These are phyloP conservation scores for Hirsutella rhossiliensis DNA, from an alignment of 2,329 filamentous ascomycete genomes.

Conservation along the genomic window DNA sequence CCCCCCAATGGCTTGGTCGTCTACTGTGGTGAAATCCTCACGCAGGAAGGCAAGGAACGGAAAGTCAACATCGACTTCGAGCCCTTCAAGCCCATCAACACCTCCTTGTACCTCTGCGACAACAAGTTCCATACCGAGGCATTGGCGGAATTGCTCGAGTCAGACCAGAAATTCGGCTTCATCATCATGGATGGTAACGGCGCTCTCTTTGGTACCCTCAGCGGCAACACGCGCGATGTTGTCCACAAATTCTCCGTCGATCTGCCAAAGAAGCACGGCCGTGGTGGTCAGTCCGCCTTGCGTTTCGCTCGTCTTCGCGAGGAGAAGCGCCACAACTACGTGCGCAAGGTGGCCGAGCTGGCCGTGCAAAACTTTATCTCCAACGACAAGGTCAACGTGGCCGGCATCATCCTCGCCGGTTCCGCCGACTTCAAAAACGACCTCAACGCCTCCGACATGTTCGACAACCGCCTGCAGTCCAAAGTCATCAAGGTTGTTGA, in stretches of 20 bases:
- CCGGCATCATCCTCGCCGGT: conserved; percentile 87
- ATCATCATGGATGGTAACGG: conserved; percentile 99
- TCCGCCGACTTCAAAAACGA: conserved; percentile 99
- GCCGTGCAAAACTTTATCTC: conserved; percentile 99
- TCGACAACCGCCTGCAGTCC: conserved; percentile 76
- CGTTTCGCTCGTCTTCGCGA: conserved; percentile 99
- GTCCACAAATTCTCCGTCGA: conserved; percentile 98
- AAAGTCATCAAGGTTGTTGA: conserved; percentile 99
- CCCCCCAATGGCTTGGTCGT: conserved; percentile 95
- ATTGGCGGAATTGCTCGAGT: conserved; percentile 90
- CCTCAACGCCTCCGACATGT: conserved; percentile 93
- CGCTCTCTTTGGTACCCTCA: conserved; percentile 89
- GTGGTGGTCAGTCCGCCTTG: conserved; percentile 98
- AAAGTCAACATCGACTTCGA: conserved; percentile 99
- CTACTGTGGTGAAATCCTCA: conserved; percentile 99
- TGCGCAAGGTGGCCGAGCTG: conserved; percentile 94
- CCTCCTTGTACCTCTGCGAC: conserved; percentile 96
- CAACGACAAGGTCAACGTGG: conserved; percentile 95
- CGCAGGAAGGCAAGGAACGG: conserved; percentile 92
- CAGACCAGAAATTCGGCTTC: conserved; percentile 98
- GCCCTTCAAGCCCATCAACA: conserved; percentile 99
- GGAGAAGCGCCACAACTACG: conserved; percentile 99
- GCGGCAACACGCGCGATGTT: conserved; percentile 92
- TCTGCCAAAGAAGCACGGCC: conserved; percentile 98
- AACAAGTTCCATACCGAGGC: conserved; percentile 99